Conservation (phyloP, 805 yeast species). For the Candida takata region DNA sequence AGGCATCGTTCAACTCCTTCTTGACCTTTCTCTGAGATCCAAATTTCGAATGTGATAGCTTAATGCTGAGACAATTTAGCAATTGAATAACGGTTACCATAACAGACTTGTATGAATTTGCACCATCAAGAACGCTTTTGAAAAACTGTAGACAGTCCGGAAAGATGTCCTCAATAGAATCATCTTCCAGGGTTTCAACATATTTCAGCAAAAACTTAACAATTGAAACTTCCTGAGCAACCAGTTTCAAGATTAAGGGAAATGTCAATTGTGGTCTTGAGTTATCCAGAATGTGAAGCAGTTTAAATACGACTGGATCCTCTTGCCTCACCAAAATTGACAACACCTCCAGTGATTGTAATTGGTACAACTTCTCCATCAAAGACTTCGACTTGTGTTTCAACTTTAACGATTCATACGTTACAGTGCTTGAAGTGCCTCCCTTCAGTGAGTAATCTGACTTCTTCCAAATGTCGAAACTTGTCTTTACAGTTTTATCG, state of each 20-base stretch:
- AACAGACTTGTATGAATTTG: constrained; percentile 39
- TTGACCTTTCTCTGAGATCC: constrained; percentile 54
- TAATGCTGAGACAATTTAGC: constrained; percentile 43
- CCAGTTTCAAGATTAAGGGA: constrained; percentile 56
- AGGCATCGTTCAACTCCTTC: constrained; percentile 47
- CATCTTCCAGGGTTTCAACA: constrained; percentile 59
- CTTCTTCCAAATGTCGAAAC: constrained; percentile 66
- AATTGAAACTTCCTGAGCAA: constrained; percentile 27
- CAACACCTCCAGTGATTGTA: constrained; percentile 69
- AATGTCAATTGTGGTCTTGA: constrained; percentile 71
- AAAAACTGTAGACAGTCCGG: constrained; percentile 47
- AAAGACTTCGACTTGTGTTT: constrained; percentile 64
- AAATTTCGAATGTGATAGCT: constrained; percentile 50
- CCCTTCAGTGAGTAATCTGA: constrained; percentile 34
- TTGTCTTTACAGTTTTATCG: constrained; percentile 46
- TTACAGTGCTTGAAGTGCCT: constrained; percentile 10
- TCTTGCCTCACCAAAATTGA: constrained; percentile 47
- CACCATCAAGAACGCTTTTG: constrained; percentile 46
- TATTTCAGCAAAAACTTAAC: constrained; percentile 43
- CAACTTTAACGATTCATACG: constrained; percentile 48
- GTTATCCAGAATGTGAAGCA: constrained; percentile 77
- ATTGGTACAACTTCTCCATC: constrained; percentile 52
- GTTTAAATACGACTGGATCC: constrained; percentile 39
- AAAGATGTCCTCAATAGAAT: constrained; percentile 79
- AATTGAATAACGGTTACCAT: constrained; percentile 49